Evolutionary conservation across 176 grass and related monocot species (phyloP).

Genomic region (Raddia guianensis): DNA sequence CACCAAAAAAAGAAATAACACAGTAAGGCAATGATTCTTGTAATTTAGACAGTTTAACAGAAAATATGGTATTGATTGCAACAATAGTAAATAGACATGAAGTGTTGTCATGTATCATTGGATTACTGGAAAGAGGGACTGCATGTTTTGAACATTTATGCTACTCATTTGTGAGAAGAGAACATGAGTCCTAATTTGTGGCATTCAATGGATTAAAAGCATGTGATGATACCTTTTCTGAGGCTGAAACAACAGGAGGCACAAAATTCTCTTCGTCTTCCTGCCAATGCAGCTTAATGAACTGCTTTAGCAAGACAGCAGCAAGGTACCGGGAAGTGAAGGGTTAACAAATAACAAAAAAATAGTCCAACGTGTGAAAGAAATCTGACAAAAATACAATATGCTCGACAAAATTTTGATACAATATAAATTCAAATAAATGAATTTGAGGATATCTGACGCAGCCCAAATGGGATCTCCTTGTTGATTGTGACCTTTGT

Average conservation of each 20-base stretch:
- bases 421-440: constrained; percentile 12
- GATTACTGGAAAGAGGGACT: background rate
- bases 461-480: constrained; percentile 79
- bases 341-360: constrained; percentile 36
- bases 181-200: background rate
- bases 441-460: constrained; percentile 82
- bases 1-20: constrained; percentile 3
- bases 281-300: constrained; percentile 96
- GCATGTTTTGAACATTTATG: background rate
- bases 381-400: background rate
- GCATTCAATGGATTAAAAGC: background rate
- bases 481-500: constrained; percentile 81
- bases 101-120: background rate
- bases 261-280: constrained; percentile 90
- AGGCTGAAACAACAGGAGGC: constrained; percentile 71
- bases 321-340: constrained; percentile 76
- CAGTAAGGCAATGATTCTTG: constrained; percentile 3
- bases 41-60: background rate
- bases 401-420: background rate
- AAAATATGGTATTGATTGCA: constrained; percentile 2
- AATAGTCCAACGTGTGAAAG: background rate
- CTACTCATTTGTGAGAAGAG: background rate
- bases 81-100: background rate
- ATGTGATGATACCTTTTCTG: constrained; percentile 68
- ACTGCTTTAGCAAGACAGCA: constrained; percentile 95